Percentiles rank a stretch among this genome's conserved stretches.
phyloP scores from a whole-genome alignment of 2,329 filamentous ascomycete genomes.

The Conoideocrella luteorostrata region DNA sequence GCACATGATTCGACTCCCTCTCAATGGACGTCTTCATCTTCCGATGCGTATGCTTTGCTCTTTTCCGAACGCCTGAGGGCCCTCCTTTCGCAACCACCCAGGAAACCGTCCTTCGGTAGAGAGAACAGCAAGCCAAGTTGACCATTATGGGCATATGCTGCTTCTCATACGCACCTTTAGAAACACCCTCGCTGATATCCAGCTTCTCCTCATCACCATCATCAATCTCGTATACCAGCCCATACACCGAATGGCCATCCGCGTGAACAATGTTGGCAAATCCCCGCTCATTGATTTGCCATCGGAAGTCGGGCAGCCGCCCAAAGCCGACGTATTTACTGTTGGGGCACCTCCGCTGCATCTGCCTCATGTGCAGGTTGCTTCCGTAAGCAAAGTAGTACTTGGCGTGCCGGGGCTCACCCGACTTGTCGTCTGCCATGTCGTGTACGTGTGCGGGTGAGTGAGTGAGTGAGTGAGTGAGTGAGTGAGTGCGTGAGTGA shows the following conservation, averaged over 20 bases:
- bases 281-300: constrained; percentile 42
- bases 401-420: constrained; percentile 13
- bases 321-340: constrained; percentile 33
- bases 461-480: too few species aligned
- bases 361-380: constrained; percentile 38
- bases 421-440: neutral
- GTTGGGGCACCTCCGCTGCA: constrained; percentile 36
- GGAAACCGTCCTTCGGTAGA: constrained; percentile 30
- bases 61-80: constrained; percentile 19
- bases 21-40: neutral
- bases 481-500: too few species aligned
- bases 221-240: constrained; percentile 35
- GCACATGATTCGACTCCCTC: constrained; percentile 19
- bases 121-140: constrained; percentile 21
- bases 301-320: constrained; percentile 31
- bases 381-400: constrained; percentile 42
- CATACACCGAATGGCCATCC: constrained; percentile 30
- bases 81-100: constrained; percentile 33
- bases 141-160: constrained; percentile 25
- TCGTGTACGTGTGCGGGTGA: too few species aligned
- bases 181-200: constrained; percentile 35
- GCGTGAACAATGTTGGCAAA: constrained; percentile 36
- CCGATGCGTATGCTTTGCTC: constrained; percentile 12
- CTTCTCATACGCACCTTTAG: constrained; percentile 32
- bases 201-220: constrained; percentile 30